phyloP scores from a whole-genome alignment of 257 asterid genomes.

The Linderniella brevidens region DNA sequence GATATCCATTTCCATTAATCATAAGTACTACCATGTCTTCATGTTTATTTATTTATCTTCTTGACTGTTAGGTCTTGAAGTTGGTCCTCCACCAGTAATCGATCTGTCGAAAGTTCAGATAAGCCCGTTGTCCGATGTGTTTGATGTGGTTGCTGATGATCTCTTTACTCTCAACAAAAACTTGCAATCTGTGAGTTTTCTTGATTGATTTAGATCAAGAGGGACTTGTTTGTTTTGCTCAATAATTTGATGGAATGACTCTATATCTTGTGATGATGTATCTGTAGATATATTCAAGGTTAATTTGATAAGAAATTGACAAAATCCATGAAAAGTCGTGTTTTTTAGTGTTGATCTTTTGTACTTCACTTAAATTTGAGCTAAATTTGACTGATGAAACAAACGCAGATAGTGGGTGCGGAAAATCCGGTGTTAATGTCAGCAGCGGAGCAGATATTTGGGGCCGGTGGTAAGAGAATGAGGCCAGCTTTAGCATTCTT shows the following conservation, averaged over 20 bases:
- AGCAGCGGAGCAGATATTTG: constrained; percentile 92
- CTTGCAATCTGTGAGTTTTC: constrained; percentile 55
- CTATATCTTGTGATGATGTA: background rate
- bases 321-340: background rate
- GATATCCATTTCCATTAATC: background rate
- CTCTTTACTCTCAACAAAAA: constrained; percentile 57
- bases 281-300: background rate
- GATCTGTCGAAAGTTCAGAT: constrained; percentile 29
- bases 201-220: constrained; percentile 1
- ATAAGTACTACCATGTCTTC: background rate
- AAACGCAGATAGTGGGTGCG: constrained; percentile 75
- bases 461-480: constrained; percentile 97
- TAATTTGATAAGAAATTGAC: no score
- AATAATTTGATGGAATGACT: no score
- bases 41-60: constrained; percentile 1
- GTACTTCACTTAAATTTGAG: no score
- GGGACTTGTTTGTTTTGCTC: background rate
- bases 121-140: constrained; percentile 34
- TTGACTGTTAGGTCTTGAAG: constrained; percentile 27
- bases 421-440: constrained; percentile 93
- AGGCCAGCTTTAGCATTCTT: constrained; percentile 89
- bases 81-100: constrained; percentile 36
- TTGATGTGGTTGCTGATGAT: constrained; percentile 78
- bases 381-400: no score
- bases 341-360: background rate